Evolutionary conservation across 768 basidiomycete genomes (phyloP), one percentile per base, ranked within the genome.

Genomic region (Boletus subcaerulescens): DNA sequence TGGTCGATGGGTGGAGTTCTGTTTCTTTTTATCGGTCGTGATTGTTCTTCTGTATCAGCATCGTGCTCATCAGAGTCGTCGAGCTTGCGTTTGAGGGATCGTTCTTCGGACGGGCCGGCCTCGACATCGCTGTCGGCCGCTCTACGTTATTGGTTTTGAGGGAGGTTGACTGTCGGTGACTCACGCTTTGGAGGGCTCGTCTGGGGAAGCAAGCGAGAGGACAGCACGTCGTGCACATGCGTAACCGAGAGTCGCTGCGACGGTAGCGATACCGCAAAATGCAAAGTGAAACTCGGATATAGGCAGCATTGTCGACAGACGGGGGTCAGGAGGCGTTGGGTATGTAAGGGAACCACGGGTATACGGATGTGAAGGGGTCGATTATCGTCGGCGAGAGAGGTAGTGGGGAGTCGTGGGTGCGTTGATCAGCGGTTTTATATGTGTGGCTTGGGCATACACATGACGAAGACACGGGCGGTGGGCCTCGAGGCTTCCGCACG

Each of bases 231-330:
- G 78, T 20, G 77, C 70, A 57, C 75, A 83, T 4, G 81, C 80
- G 58, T 84, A 85, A 47, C 83, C 80, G 24, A 84, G 76, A 14
- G 80, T 80, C 9, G 82, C 83, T 50, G 83, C 82, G 58, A 84
- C 76, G 15, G 82, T 83, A 31, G 83, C 82, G 53, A 85, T 72
- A 56, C 82, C 80, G 48, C 77, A 80, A 52, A 82, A 76, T 29
- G 82, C 77, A 55, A 81, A 73, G 67, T 79, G 82, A 64, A 82
- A 73, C 56, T 84, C 83, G 49, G 71, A 71, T 15, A 78, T 73
- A 48, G 80, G 79, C 57, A 83, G 67, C 78, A 81, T 83, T 38
- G 52, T 57, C 31, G 44, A 45, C 41, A 45, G 45, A 35, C 26
- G 48, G 14, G 5, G 1, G 52, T 49, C 20, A 17, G 22, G 22